These are phyloP conservation scores for Schwanniomyces vanrijiae DNA, from an alignment of 805 yeast species.

Conservation along the genomic window DNA sequence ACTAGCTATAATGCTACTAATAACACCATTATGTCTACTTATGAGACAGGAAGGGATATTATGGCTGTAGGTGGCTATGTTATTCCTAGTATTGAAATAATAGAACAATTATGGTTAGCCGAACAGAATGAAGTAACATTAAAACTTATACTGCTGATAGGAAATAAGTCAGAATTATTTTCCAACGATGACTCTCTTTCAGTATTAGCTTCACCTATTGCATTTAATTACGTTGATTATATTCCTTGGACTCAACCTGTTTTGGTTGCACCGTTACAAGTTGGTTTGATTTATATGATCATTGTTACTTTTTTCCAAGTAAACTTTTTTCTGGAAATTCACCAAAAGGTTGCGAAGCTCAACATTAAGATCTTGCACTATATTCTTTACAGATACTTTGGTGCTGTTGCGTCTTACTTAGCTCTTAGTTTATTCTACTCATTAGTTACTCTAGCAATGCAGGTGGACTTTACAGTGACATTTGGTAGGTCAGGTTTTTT, in stretches of 20 bases:
- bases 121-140: constrained; percentile 23
- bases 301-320: constrained; percentile 73
- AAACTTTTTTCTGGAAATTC: constrained; percentile 56
- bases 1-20: constrained; percentile 25
- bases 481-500: constrained; percentile 73
- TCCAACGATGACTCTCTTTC: constrained; percentile 12
- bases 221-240: constrained; percentile 40
- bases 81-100: constrained; percentile 37
- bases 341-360: constrained; percentile 46
- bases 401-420: constrained; percentile 55
- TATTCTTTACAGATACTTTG: constrained; percentile 50
- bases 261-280: constrained; percentile 66
- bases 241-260: constrained; percentile 53
- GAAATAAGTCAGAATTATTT: constrained; percentile 13
- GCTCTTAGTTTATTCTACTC: constrained; percentile 58
- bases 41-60: constrained; percentile 67
- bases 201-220: constrained; percentile 32
- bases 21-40: constrained; percentile 39
- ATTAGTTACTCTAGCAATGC: constrained; percentile 66
- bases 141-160: constrained; percentile 13
- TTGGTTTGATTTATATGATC: constrained; percentile 71
- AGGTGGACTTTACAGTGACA: constrained; percentile 54
- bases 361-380: constrained; percentile 45
- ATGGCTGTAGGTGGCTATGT: constrained; percentile 43
- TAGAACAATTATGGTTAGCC: constrained; percentile 34